Evolutionary conservation across 345 rosid genomes (phyloP).

Genomic region (Moricandia arvensis): DNA sequence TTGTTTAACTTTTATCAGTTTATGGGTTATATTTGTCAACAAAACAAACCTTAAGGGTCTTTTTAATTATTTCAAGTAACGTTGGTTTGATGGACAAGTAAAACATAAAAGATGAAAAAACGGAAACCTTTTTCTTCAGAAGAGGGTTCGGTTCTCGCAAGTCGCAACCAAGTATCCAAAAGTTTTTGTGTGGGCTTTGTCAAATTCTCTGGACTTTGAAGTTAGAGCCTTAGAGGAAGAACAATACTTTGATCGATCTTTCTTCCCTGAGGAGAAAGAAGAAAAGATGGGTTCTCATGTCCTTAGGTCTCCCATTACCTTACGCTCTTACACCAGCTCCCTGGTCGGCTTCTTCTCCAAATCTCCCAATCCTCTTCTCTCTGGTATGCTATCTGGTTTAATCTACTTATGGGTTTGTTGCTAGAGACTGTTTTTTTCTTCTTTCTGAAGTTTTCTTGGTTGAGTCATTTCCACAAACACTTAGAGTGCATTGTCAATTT

Average conservation of each 20-base stretch:
- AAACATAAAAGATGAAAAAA: background rate
- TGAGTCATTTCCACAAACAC: slow-evolving; percentile 39
- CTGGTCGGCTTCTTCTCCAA: slow-evolving; percentile 37
- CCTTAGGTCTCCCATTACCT: slow-evolving; percentile 45
- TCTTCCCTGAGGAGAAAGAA: background rate
- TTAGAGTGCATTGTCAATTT: slow-evolving; percentile 13
- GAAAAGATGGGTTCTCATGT: slow-evolving; percentile 50
- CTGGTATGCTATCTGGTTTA: slow-evolving; percentile 26
- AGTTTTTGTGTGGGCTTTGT: no score
- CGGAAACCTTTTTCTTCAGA: background rate
- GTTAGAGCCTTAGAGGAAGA: background rate
- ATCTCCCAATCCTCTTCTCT: slow-evolving; percentile 32
- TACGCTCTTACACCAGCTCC: slow-evolving; percentile 36
- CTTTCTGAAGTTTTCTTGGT: background rate
- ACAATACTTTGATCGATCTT: background rate
- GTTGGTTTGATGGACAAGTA: background rate
- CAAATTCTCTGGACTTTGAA: background rate
- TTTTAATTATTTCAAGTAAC: background rate
- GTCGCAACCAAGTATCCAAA: background rate
- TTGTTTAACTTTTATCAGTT: no score
- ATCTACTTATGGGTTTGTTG: background rate
- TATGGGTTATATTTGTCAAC: background rate
- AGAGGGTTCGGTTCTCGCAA: background rate
- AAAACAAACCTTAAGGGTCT: background rate
- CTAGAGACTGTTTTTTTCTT: background rate